Evolutionary conservation across 345 rosid genomes (phyloP).

Genomic region (Adansonia digitata): DNA sequence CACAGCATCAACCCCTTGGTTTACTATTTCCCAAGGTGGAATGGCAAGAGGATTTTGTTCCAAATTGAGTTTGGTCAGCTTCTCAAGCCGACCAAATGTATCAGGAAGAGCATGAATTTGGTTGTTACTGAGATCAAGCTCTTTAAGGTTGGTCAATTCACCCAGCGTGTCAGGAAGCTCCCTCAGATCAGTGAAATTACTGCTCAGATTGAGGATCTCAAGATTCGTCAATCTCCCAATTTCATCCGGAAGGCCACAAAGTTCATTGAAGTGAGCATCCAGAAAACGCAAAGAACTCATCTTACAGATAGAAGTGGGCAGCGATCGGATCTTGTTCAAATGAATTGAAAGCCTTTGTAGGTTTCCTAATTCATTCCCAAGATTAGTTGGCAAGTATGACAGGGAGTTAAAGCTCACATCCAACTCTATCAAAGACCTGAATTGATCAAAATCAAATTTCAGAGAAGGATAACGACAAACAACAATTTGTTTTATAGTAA

Average conservation of each 20-base stretch:
- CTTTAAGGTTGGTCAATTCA: slow-evolving; percentile 66
- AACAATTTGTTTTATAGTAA: background rate
- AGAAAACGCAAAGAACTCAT: slow-evolving; percentile 57
- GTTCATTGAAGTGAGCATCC: slow-evolving; percentile 92
- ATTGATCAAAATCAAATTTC: slow-evolving; percentile 2
- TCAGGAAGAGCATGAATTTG: slow-evolving; percentile 74
- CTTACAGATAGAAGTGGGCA: slow-evolving; percentile 71
- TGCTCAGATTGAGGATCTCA: slow-evolving; percentile 67
- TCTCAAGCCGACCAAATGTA: slow-evolving; percentile 66
- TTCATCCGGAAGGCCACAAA: slow-evolving; percentile 60
- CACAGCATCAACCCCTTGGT: slow-evolving; percentile 66
- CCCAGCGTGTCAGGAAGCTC: slow-evolving; percentile 69
- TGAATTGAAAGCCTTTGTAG: slow-evolving; percentile 64
- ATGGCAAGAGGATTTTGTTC: slow-evolving; percentile 74
- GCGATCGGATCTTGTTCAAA: slow-evolving; percentile 59
- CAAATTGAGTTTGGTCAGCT: slow-evolving; percentile 63
- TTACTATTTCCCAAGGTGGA: slow-evolving; percentile 59
- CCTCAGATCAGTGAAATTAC: slow-evolving; percentile 74
- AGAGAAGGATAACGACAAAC: background rate
- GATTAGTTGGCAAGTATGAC: slow-evolving; percentile 59
- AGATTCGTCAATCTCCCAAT: slow-evolving; percentile 69
- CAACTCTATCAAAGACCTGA: slow-evolving; percentile 74
- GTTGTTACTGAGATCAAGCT: slow-evolving; percentile 94
- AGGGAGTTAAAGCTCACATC: slow-evolving; percentile 81
- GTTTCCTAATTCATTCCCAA: slow-evolving; percentile 64